phyloP scores from a whole-genome alignment of 1,284 basidiomycete species.

The Exobasidium cylindrosporum region DNA sequence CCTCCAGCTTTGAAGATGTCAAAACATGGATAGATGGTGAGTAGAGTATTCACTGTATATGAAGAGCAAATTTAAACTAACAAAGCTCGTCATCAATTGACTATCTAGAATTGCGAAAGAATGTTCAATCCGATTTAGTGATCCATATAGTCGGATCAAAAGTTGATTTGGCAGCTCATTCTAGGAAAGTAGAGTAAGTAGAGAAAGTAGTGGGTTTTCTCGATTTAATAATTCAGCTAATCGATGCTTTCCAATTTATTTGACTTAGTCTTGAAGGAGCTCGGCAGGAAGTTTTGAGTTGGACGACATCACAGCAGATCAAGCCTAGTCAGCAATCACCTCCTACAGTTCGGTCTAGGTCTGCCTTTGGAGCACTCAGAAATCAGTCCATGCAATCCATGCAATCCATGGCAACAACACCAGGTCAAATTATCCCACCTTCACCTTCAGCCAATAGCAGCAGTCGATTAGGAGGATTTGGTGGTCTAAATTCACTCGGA shows the following conservation, averaged over 20 bases:
- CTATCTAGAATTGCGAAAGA: conserved; percentile 75
- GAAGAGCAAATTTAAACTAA: too few species aligned
- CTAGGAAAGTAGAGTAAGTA: conserved; percentile 8
- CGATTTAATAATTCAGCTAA: too few species aligned
- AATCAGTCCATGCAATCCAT: background rate
- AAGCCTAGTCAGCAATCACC: background rate
- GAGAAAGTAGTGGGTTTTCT: background rate
- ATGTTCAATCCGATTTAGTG: conserved; percentile 72
- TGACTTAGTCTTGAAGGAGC: conserved; percentile 11
- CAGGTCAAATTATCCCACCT: background rate
- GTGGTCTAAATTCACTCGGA: background rate
- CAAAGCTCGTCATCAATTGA: too few species aligned
- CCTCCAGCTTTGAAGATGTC: conserved; percentile 82
- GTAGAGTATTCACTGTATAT: background rate
- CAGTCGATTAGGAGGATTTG: conserved; percentile 4
- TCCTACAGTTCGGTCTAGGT: background rate
- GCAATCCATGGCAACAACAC: conserved; percentile 1
- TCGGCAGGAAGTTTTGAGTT: conserved; percentile 2
- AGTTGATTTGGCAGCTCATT: conserved; percentile 64
- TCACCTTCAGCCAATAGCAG: conserved; percentile 5
- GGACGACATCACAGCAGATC: conserved; percentile 16
- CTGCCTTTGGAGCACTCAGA: background rate
- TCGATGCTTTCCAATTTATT: background rate
- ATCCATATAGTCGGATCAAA: conserved; percentile 91
- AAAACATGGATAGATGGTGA: conserved; percentile 79